Conservation (phyloP, 106 monocot genomes). For the Phalaenopsis equestris region DNA sequence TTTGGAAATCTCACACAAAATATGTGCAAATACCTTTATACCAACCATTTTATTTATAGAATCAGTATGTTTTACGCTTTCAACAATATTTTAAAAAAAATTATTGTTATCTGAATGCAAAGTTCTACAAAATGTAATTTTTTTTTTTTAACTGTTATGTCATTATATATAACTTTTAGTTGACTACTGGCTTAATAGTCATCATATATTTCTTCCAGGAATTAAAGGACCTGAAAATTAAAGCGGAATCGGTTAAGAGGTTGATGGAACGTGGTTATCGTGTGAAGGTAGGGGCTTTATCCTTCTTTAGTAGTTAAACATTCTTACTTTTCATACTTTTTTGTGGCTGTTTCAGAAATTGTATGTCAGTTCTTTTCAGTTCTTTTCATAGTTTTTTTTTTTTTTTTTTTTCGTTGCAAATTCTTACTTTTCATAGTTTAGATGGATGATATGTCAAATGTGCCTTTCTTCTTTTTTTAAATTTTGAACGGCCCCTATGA, state of each 20-base stretch:
- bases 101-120: background rate
- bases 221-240: conserved; percentile 75
- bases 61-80: background rate
- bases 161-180: background rate
- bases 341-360: background rate
- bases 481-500: too few species aligned
- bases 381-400: background rate
- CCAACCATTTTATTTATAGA: background rate
- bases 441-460: background rate
- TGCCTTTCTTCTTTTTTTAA: too few species aligned
- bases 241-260: conserved; percentile 71
- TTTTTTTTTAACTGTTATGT: background rate
- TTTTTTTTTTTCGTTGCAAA: too few species aligned
- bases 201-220: conserved; percentile 41
- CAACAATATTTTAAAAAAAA: background rate
- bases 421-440: background rate
- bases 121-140: background rate
- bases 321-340: background rate
- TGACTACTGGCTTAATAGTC: background rate
- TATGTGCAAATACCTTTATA: too few species aligned
- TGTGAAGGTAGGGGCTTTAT: conserved; percentile 59
- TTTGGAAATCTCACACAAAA: background rate
- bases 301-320: background rate
- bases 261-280: conserved; percentile 90
- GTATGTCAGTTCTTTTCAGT: background rate